phyloP scores from a whole-genome alignment of 495 filamentous ascomycete species.

The Evernia prunastri region DNA sequence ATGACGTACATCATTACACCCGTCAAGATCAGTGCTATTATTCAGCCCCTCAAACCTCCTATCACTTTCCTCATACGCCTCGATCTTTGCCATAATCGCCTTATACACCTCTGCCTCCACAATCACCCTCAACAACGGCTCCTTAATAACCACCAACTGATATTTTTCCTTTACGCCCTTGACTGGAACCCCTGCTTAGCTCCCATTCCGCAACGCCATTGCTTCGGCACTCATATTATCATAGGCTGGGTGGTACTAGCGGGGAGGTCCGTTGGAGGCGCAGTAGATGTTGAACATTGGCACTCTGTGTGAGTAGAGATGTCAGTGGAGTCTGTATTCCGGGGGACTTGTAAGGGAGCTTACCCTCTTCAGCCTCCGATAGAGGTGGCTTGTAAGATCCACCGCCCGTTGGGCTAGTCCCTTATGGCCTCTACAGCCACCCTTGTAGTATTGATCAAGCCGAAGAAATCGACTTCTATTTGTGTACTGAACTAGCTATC shows the following conservation, averaged over 20 bases:
- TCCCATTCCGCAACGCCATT: conserved; percentile 34
- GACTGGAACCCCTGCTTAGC: conserved; percentile 37
- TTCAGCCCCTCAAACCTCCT: too few relatives aligned
- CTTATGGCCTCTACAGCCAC: conserved; percentile 39
- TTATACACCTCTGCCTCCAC: conserved; percentile 40
- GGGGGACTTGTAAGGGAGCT: background rate
- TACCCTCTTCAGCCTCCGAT: conserved; percentile 35
- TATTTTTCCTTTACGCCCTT: conserved; percentile 43
- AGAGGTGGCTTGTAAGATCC: conserved; percentile 40
- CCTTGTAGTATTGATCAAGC: conserved; percentile 32
- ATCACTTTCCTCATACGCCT: conserved; percentile 28
- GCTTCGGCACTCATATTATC: conserved; percentile 38
- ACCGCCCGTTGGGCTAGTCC: conserved; percentile 33
- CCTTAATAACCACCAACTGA: conserved; percentile 39
- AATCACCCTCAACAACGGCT: conserved; percentile 39
- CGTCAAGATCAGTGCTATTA: too few relatives aligned
- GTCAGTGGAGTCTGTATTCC: too few relatives aligned
- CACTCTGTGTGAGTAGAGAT: conserved; percentile 22
- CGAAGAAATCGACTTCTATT: conserved; percentile 27
- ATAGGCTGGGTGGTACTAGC: conserved; percentile 37
- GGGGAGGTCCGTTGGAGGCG: conserved; percentile 36
- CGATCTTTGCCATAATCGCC: conserved; percentile 37
- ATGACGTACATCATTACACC: too few relatives aligned
- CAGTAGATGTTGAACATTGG: conserved; percentile 36
- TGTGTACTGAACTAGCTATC: conserved; percentile 22